Evolutionary conservation across 2,329 filamentous ascomycete species (phyloP).

Genomic region (Arthrobotrys sinensis): DNA sequence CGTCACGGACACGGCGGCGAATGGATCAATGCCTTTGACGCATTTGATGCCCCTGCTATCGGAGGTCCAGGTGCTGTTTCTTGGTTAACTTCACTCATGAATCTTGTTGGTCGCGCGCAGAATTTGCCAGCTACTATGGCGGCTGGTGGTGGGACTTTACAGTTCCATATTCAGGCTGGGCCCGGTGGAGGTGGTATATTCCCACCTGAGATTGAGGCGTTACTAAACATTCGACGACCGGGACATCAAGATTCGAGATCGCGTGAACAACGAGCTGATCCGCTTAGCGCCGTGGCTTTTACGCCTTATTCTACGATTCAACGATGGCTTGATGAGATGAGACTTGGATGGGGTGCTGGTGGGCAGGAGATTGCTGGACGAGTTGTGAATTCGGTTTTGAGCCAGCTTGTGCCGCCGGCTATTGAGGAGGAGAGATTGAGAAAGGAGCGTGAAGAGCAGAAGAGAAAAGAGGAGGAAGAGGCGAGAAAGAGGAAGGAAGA

Average conservation of each 20-base stretch:
- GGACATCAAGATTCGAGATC: constrained; percentile 63
- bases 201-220: constrained; percentile 71
- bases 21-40: constrained; percentile 60
- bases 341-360: constrained; percentile 82
- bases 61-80: constrained; percentile 61
- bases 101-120: constrained; percentile 55
- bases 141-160: constrained; percentile 71
- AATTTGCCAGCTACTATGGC: constrained; percentile 61
- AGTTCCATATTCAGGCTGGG: constrained; percentile 70
- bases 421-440: constrained; percentile 83
- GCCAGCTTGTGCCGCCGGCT: constrained; percentile 83
- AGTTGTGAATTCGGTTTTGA: constrained; percentile 79
- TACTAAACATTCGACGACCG: constrained; percentile 66
- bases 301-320: constrained; percentile 78
- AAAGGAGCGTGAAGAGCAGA: constrained; percentile 74
- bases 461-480: constrained; percentile 73
- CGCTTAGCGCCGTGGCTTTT: constrained; percentile 75
- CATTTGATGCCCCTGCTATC: constrained; percentile 55
- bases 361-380: constrained; percentile 79
- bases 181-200: constrained; percentile 66
- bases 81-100: constrained; percentile 68
- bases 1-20: constrained; percentile 55
- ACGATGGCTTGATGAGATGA: constrained; percentile 91
- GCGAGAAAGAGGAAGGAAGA: constrained; percentile 76
- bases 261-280: constrained; percentile 69